Conservation (phyloP, 2,329 filamentous ascomycete genomes). For the Aspergillus fumigatiaffinis region DNA sequence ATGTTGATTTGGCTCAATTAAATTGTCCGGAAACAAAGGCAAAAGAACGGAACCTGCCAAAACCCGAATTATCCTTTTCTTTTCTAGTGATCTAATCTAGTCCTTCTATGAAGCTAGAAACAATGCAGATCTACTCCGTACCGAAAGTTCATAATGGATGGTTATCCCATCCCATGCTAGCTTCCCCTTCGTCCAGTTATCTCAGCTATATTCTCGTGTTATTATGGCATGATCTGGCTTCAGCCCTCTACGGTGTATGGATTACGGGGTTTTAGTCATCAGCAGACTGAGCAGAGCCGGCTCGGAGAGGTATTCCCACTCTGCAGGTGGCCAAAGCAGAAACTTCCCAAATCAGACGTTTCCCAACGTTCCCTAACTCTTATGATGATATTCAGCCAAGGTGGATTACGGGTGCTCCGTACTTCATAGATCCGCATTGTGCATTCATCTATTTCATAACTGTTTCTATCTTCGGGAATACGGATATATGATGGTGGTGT, state of each 20-base stretch:
- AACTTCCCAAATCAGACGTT: background rate
- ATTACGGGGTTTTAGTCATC: no score
- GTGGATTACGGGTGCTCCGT: background rate
- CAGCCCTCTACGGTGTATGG: background rate
- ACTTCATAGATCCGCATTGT: no score
- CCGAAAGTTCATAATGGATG: background rate
- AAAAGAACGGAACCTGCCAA: background rate
- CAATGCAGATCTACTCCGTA: background rate
- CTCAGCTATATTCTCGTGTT: background rate
- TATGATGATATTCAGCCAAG: background rate
- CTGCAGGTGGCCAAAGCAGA: background rate
- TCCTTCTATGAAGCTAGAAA: background rate
- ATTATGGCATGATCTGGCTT: background rate
- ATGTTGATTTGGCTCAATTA: slow-evolving; percentile 6
- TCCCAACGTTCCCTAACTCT: background rate
- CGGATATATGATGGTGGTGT: background rate
- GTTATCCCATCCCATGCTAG: no score
- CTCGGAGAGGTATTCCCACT: no score
- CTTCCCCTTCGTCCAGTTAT: background rate
- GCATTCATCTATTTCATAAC: background rate
- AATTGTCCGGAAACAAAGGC: background rate
- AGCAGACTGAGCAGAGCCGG: no score
- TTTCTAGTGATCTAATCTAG: background rate
- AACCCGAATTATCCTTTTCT: background rate
- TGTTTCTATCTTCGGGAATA: background rate